Base-by-base conservation (phyloP, 1,284 basidiomycete genomes). In the Pterulicium gracile region DNA sequence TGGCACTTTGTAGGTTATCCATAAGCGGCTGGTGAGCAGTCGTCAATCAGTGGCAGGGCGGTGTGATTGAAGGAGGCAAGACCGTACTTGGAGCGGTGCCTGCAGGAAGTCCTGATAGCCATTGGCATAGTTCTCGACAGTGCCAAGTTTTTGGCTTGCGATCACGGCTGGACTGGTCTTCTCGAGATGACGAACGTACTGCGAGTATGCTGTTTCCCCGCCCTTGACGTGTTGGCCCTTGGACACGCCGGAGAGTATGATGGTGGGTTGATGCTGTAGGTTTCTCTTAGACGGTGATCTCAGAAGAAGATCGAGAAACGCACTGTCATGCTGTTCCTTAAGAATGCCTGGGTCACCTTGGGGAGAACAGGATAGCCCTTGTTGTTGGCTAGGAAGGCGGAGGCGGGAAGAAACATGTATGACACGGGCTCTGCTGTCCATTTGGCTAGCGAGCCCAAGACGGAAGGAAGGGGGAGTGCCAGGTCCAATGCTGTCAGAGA, bases 281-380 rank as follows among this genome's bases (percentile, higher is more conserved):
- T 49, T 47, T 24, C 35, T 51, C 47, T 47, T 40, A 46, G 43
- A 46, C 48, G 47, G 15, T 19, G n/a, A 22, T 39, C 39, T 7
- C 20, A 47, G 48, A 45, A 49, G 51, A 50, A 49, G 27, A 50
- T 54, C 51, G 42, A 44, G 42, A 47, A 47, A 65, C 77, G 59
- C 59, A 84, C 90, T 67, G 88, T 85, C 75, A 92, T 86, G 65
- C 87, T 81, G 52, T 89, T 81, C 50, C 86, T 81, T 45, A 96
- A 75, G 65, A 97, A 96, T 0, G 75, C 74, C 57, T 97, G 94
- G 3, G 88, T 86, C 13, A 81, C 81, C 66, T 98, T 98, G 15
- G 88, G 88, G 13, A 99, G 74, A 1, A 99, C 96, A 0, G 96
- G 96, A 61, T 96, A 99, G 2, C 93, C 95, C 65, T 97, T 96